These are phyloP conservation scores for Craterostigma plantagineum DNA, from an alignment of 257 asterid species.

Conservation along the genomic window DNA sequence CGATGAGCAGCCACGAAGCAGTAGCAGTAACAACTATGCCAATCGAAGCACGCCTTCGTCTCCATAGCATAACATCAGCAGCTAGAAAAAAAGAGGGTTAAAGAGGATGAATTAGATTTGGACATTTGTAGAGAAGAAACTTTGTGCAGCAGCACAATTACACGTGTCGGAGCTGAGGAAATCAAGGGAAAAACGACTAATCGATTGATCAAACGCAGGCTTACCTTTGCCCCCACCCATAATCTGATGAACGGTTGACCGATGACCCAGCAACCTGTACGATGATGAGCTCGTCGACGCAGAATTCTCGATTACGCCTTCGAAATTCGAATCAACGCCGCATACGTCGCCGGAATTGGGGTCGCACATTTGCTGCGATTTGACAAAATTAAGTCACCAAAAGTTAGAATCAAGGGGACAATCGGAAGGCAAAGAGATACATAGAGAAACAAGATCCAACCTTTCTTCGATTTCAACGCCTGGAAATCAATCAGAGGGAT, in stretches of 20 bases:
- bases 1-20: conserved; percentile 64
- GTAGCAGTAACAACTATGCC: conserved; percentile 62
- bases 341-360: conserved; percentile 39
- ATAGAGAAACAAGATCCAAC: no score
- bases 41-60: conserved; percentile 41
- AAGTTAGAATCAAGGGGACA: conserved; percentile 5
- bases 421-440: no score
- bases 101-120: conserved; percentile 13
- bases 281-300: conserved; percentile 31
- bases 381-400: neutral
- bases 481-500: no score
- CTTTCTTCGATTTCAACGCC: no score
- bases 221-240: conserved; percentile 77
- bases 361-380: conserved; percentile 31
- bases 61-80: conserved; percentile 83
- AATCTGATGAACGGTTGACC: conserved; percentile 45
- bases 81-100: conserved; percentile 21
- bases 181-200: no score
- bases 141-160: no score
- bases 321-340: conserved; percentile 27
- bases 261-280: conserved; percentile 34
- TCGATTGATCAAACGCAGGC: no score
- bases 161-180: no score
- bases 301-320: conserved; percentile 25
- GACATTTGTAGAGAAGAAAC: no score